A percentile compares a stretch with the other conserved stretches of the same genome.
Conservation (phyloP, 345 rosid genomes). For the Streptanthus diversifolius region DNA sequence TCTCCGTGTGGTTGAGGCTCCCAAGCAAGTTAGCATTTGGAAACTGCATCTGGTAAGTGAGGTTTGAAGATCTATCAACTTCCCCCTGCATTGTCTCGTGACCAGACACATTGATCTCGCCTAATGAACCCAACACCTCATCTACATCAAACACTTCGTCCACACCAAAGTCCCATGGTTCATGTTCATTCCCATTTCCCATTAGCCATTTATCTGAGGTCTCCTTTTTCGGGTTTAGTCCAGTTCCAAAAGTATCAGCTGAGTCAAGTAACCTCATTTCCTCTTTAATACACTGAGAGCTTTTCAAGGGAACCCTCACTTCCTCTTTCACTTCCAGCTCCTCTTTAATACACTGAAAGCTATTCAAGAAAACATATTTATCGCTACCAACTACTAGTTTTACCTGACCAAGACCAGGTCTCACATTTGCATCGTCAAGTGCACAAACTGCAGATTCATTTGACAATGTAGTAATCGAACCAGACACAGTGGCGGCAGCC, state of each 20-base stretch:
- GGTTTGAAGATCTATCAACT: constrained; percentile 10
- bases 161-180: constrained; percentile 16
- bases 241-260: constrained; percentile 2
- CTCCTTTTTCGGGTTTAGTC: constrained; percentile 11
- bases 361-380: constrained; percentile 8
- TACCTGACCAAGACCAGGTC: neutral
- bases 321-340: constrained; percentile 14
- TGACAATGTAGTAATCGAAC: constrained; percentile 33
- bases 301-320: neutral
- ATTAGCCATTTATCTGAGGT: neutral
- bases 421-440: constrained; percentile 17
- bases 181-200: constrained; percentile 11
- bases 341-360: constrained; percentile 6
- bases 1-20: constrained; percentile 24
- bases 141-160: constrained; percentile 61
- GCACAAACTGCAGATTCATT: constrained; percentile 46
- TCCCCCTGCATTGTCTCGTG: constrained; percentile 1
- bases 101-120: constrained; percentile 15
- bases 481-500: constrained; percentile 21
- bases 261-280: neutral
- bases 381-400: constrained; percentile 25
- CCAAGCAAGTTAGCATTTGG: constrained; percentile 22
- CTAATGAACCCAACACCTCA: constrained; percentile 45
- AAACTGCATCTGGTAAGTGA: constrained; percentile 21
- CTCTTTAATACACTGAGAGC: neutral